Evolutionary conservation across 2,329 filamentous ascomycete species (phyloP).

Genomic region (Talaromyces funiculosus): DNA sequence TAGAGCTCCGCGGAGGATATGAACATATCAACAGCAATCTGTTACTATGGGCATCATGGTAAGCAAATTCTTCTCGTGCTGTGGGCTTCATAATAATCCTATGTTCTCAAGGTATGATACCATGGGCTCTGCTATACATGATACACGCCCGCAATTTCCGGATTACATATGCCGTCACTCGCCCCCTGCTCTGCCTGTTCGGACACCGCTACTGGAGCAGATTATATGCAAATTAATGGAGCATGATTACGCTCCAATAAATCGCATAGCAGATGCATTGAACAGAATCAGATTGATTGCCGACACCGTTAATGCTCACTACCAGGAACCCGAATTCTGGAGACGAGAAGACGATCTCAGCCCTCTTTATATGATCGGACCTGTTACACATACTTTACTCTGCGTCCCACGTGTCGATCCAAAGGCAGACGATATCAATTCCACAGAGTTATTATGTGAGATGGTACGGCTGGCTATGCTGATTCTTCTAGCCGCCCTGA

Average conservation of each 20-base stretch:
- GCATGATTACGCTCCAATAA: not conserved
- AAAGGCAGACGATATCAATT: not conserved
- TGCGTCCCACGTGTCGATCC: slow-evolving; percentile 10
- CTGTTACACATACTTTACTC: slow-evolving; percentile 14
- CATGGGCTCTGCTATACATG: slow-evolving; percentile 3
- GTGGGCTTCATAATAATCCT: too few species aligned
- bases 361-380: slow-evolving; percentile 12
- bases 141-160: slow-evolving; percentile 2
- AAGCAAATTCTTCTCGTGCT: not conserved
- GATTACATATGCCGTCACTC: slow-evolving; percentile 1
- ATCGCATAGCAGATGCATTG: not conserved
- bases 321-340: slow-evolving; percentile 9
- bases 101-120: slow-evolving; percentile 2
- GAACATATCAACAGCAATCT: slow-evolving; percentile 11
- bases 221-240: not conserved
- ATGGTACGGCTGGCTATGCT: slow-evolving; percentile 14
- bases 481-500: slow-evolving; percentile 14
- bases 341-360: slow-evolving; percentile 16
- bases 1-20: slow-evolving; percentile 18
- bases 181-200: not conserved
- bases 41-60: slow-evolving; percentile 12
- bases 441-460: slow-evolving; percentile 4
- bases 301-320: slow-evolving; percentile 3
- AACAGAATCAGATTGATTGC: not conserved
- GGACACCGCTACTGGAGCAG: not conserved